Base-by-base conservation (phyloP, 495 filamentous ascomycete species). In the Aspergillus saccharolyticus region DNA sequence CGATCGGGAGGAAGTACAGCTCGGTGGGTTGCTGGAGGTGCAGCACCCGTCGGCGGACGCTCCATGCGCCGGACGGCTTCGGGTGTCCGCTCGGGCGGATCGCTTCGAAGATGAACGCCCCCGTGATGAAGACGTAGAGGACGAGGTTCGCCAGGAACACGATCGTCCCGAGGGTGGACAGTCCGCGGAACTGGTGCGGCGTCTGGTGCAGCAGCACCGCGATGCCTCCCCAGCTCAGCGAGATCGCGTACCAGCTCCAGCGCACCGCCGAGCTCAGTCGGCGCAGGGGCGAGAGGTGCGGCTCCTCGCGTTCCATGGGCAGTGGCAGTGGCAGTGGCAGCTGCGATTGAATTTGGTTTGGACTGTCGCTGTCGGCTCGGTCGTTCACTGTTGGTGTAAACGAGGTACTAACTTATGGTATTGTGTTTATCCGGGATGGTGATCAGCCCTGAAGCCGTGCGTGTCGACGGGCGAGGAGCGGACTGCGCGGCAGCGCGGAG, bases 141-240 rank as follows among this genome's bases (percentile, higher is more conserved):
- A 80, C 50, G 0, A 86, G 66, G 63, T 85, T 80, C 48, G 85
- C 55, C 46, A 86, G 70, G 66, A 80, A 86, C 48, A 86, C 63
- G 19, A 80, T 59, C 6, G 78, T 83, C 6, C 84, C 84, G 61
- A 85, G 77, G 14, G 70, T 75, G 14, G 69, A 72, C 1, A 85
- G 73, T 30, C 81, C 80, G 2, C 58, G 60, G 63, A 85, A 84
- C 21, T 75, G 74, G 53, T 83, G 73, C 0, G 82, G 84, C 14
- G 75, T 72, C 21, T 76, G 67, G 46, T 76, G 74, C 16, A 87
- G 70, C 39, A 83, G 63, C 17, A 85, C 68, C 12, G 84, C 77
- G 19, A 86, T 68, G 15, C 83, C 83, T 1, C 80, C 80, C 1
- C 80, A 84, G 28, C 54, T 56, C 52, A 66, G 57, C 19, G 59